A percentile compares a stretch with the other conserved stretches of the same genome.
These are phyloP conservation scores for Orbilia quercus DNA, from an alignment of 2,329 filamentous ascomycete genomes.

Conservation along the genomic window DNA sequence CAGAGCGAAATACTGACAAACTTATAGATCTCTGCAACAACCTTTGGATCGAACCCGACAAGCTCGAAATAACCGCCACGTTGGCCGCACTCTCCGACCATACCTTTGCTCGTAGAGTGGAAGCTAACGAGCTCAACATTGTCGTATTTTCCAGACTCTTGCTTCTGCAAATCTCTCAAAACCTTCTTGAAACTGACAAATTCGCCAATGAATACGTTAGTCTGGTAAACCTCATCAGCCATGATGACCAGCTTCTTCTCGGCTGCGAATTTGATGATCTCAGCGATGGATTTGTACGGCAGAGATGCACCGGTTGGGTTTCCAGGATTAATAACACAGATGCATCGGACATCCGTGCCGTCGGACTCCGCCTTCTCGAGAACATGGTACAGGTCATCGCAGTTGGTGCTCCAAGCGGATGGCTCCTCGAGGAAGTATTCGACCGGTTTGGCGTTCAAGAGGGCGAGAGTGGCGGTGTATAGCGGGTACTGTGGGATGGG, in stretches of 20 bases:
- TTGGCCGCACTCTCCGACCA: constrained; percentile 98
- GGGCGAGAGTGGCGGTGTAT: constrained; percentile 89
- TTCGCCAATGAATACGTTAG: constrained; percentile 93
- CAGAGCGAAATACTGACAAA: constrained; percentile 97
- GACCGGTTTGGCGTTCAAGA: constrained; percentile 86
- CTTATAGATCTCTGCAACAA: constrained; percentile 96
- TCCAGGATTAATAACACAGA: constrained; percentile 97
- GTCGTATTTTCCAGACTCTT: constrained; percentile 80
- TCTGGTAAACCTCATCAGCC: constrained; percentile 99
- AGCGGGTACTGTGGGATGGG: constrained; percentile 98
- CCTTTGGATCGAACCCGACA: constrained; percentile 83
- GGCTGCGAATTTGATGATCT: constrained; percentile 86
- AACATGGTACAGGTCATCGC: constrained; percentile 78
- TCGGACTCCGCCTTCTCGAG: constrained; percentile 79
- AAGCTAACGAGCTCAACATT: constrained; percentile 87
- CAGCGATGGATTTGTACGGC: constrained; percentile 79
- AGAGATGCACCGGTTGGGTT: constrained; percentile 95
- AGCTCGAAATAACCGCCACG: constrained; percentile 98
- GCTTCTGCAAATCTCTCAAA: constrained; percentile 81
- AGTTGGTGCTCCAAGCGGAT: constrained; percentile 86
- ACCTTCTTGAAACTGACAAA: constrained; percentile 96
- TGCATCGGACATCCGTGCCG: constrained; percentile 87
- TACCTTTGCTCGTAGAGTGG: constrained; percentile 95
- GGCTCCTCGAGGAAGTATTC: constrained; percentile 94
- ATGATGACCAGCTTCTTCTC: constrained; percentile 88